A percentile compares a stretch with the other conserved stretches of the same genome.
Evolutionary conservation across 768 basidiomycete genomes (phyloP).

Genomic region (Tricholoma sp.): DNA sequence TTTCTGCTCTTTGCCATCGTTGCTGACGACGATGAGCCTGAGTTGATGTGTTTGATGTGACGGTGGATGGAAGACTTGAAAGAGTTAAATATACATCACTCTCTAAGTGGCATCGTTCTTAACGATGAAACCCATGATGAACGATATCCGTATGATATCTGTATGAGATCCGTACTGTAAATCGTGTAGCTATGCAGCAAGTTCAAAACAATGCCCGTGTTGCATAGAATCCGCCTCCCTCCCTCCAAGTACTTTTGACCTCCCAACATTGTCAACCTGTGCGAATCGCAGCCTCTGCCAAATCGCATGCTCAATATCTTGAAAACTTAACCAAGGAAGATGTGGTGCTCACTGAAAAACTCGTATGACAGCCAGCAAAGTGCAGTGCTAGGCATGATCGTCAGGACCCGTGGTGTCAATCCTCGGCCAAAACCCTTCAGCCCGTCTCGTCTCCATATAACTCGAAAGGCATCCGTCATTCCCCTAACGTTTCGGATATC

Average conservation of each 20-base stretch:
- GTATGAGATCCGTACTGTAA: not conserved
- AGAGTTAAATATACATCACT: too few species aligned
- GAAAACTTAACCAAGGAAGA: constrained; percentile 2
- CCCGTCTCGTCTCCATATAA: constrained; percentile 87
- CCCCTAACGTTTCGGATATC: constrained; percentile 82
- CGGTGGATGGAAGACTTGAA: too few species aligned
- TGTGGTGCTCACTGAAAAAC: constrained; percentile 82
- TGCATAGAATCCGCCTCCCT: not conserved
- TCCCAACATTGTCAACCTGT: constrained; percentile 26
- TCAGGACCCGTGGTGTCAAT: constrained; percentile 85
- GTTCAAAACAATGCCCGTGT: too few species aligned
- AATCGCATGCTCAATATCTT: constrained; percentile 6
- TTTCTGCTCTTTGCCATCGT: constrained; percentile 23
- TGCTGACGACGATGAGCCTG: not conserved
- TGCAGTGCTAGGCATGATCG: constrained; percentile 95
- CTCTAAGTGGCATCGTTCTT: too few species aligned
- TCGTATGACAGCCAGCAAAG: constrained; percentile 98
- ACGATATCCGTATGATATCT: not conserved
- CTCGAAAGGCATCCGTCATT: constrained; percentile 81
- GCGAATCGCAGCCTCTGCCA: constrained; percentile 62
- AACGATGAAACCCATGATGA: too few species aligned
- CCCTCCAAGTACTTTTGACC: not conserved
- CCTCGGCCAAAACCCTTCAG: constrained; percentile 82
- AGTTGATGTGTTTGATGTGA: not conserved
- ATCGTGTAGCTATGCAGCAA: not conserved